Evolutionary conservation across 2,329 filamentous ascomycete species (phyloP), one percentile per base, ranked within the genome.

Genomic region (Aspergillus melleus): DNA sequence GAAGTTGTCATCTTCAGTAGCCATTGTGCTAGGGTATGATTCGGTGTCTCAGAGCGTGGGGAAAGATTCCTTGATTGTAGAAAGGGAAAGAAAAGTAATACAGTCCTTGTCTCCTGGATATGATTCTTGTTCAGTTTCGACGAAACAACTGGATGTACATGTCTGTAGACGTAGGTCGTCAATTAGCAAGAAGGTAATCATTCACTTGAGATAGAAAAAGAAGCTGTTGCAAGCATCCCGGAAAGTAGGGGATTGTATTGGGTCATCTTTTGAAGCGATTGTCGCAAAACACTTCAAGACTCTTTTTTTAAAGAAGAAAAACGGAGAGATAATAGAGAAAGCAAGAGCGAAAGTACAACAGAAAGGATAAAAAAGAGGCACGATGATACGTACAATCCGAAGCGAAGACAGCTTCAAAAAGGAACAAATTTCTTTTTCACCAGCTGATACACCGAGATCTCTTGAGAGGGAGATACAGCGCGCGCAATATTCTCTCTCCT

Each of bases 1-100:
- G 80, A 88, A 88, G 71, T 87, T 87, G 75, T 88, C 86, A 76
- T 88, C 86, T 73, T 88, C 86, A 70, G 84, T 75, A 59, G 79
- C 78, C 79, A 81, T 81, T 59, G 70, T 67, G 72, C 61, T 68
- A 72, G 72, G 57, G 57, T 72, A 62, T 60, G 60, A 61, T 66
- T 62, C 67, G 63, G 59, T 61, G 64, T 65, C 60, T 70, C 66
- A 72, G 69, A 65, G 68, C 64, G 70, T 64, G 65, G 66, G 67
- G 14, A 42, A 69, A 70, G 69, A 74, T 74, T 76, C 61, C 68
- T 70, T 75, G 67, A 65, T 70, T 72, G 67, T 70, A 61, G 67
- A 66, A 68, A 72, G 66, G 63, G 58, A 64, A 65, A 68, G 36
- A 42, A n/a, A 42, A 42, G 36, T 74, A 75, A 73, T 73, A 77